Conservation (phyloP, 371 early-diverging fungal species). For the Mucor irregularis region DNA sequence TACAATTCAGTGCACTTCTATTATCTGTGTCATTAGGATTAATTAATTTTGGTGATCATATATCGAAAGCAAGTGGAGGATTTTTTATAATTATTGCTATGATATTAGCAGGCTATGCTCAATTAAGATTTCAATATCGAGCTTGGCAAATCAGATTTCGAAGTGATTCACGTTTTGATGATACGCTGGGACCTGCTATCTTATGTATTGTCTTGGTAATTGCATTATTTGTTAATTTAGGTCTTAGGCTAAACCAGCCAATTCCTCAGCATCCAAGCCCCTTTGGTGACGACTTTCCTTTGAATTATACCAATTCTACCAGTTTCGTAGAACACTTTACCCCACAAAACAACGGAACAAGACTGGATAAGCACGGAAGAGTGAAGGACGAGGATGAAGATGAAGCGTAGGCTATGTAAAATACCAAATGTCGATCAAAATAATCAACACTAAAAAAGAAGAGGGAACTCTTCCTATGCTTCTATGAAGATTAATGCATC, state of each 20-base stretch:
- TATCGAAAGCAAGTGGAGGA: slow-evolving; percentile 64
- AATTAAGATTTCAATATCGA: slow-evolving; percentile 84
- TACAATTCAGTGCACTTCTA: slow-evolving; percentile 72
- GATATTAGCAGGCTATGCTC: slow-evolving; percentile 71
- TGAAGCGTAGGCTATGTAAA: too few species aligned
- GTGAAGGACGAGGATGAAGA: slow-evolving; percentile 5
- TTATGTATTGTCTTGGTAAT: slow-evolving; percentile 74
- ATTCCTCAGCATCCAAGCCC: slow-evolving; percentile 15
- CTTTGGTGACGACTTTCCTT: too few species aligned
- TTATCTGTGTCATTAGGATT: slow-evolving; percentile 74
- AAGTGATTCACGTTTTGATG: slow-evolving; percentile 55
- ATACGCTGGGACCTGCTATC: slow-evolving; percentile 68
- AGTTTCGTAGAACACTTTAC: too few species aligned
- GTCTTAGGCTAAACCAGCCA: slow-evolving; percentile 19
- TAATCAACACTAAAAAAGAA: neutral
- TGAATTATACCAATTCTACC: too few species aligned
- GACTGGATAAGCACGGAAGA: slow-evolving; percentile 1
- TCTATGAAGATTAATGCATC: too few species aligned
- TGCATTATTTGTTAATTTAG: slow-evolving; percentile 78
- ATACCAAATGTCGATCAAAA: too few species aligned
- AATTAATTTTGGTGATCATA: slow-evolving; percentile 79
- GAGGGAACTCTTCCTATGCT: neutral
- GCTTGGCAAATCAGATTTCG: slow-evolving; percentile 63
- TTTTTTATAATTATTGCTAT: slow-evolving; percentile 69
- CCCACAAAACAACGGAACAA: slow-evolving; percentile 2